These are phyloP conservation scores for Coffea canephora DNA, from an alignment of 257 asterid genomes.

Conservation along the genomic window DNA sequence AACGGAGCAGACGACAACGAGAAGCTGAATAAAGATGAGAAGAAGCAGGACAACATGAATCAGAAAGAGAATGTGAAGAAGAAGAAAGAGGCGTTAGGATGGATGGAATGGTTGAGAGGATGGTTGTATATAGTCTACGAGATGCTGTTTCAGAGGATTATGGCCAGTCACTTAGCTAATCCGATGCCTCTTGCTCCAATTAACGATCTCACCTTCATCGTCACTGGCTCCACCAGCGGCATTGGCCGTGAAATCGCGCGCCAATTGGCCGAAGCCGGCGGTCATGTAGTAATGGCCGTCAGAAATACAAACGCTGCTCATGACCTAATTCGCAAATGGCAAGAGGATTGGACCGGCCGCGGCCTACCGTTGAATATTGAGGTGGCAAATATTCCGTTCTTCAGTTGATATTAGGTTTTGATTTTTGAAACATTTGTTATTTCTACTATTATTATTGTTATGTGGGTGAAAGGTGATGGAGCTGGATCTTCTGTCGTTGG, in stretches of 20 bases:
- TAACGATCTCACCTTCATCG: conserved; percentile 69
- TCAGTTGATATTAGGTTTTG: neutral
- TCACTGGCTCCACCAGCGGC: conserved; percentile 97
- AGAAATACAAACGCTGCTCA: conserved; percentile 71
- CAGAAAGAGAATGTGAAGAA: conserved; percentile 41
- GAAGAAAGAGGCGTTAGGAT: conserved; percentile 70
- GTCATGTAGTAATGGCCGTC: conserved; percentile 94
- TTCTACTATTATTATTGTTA: neutral
- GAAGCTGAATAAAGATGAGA: conserved; percentile 14
- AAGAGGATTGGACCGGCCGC: conserved; percentile 72
- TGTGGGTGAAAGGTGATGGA: conserved; percentile 65
- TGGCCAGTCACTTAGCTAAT: conserved; percentile 78
- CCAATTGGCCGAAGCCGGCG: conserved; percentile 96
- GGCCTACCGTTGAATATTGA: conserved; percentile 90
- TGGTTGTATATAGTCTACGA: conserved; percentile 69
- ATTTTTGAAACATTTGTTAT: neutral
- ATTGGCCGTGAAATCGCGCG: conserved; percentile 94
- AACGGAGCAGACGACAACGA: conserved; percentile 26
- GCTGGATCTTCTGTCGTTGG: conserved; percentile 86
- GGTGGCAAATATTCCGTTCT: conserved; percentile 35
- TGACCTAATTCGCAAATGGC: conserved; percentile 78
- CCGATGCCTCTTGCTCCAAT: conserved; percentile 90
- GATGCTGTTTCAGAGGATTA: conserved; percentile 87
- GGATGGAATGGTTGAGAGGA: conserved; percentile 89
- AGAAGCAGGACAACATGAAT: conserved; percentile 6